A percentile compares a stretch with the other conserved stretches of the same genome.
These are phyloP conservation scores for Linnemannia schmuckeri DNA, from an alignment of 192 early-diverging fungal genomes.

Conservation along the genomic window DNA sequence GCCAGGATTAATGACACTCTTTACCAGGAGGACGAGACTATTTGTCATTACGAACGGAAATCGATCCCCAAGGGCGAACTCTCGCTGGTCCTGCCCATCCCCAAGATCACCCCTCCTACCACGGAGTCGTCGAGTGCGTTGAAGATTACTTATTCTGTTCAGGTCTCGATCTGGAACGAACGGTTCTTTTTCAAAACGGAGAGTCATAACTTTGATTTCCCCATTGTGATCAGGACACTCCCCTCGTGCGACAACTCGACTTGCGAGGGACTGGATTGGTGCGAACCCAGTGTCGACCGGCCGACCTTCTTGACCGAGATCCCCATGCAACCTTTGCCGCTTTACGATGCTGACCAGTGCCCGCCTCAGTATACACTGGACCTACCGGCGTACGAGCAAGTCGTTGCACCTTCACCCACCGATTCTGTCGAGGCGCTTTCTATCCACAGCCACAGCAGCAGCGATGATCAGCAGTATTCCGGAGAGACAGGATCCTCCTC, in stretches of 20 bases:
- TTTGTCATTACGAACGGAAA: conserved; percentile 55
- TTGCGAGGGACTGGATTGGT: conserved; percentile 54
- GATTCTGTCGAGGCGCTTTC: neutral
- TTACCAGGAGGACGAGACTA: conserved; percentile 52
- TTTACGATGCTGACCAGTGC: conserved; percentile 44
- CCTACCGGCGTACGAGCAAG: conserved; percentile 37
- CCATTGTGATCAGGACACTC: conserved; percentile 48
- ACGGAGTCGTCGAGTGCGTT: conserved; percentile 49
- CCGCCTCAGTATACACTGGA: conserved; percentile 35
- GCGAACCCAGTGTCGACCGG: conserved; percentile 50
- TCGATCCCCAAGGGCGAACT: conserved; percentile 52
- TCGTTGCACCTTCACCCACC: neutral
- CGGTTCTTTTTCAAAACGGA: conserved; percentile 56
- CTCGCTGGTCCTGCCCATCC: conserved; percentile 40
- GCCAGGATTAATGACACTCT: conserved; percentile 53
- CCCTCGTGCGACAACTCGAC: conserved; percentile 51
- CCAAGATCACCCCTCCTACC: conserved; percentile 47
- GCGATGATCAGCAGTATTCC: neutral
- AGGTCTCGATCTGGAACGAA: conserved; percentile 56
- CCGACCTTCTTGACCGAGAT: conserved; percentile 52
- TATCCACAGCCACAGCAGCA: neutral
- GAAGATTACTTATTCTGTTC: conserved; percentile 54
- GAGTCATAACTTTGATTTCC: conserved; percentile 52
- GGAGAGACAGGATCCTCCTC: neutral
- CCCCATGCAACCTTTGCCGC: conserved; percentile 42